phyloP scores from a whole-genome alignment of 2,329 filamentous ascomycete species.

The Cyphellophora europaea region DNA sequence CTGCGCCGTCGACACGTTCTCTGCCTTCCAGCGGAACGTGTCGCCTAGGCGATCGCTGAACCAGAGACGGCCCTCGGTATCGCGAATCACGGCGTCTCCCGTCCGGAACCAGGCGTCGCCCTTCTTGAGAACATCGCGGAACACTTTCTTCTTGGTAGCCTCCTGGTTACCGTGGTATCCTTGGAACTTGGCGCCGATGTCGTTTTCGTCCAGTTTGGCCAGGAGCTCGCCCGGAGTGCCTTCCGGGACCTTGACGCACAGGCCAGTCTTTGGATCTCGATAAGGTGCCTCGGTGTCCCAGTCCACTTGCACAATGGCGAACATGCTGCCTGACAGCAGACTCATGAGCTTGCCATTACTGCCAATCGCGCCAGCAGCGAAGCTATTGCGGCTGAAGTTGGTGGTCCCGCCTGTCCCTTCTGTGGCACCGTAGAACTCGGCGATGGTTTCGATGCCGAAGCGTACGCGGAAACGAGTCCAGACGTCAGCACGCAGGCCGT shows the following conservation, averaged over 20 bases:
- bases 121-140: conserved; percentile 54
- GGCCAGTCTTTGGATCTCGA: conserved; percentile 59
- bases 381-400: conserved; percentile 66
- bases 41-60: conserved; percentile 64
- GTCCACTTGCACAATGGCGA: conserved; percentile 61
- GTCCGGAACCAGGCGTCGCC: conserved; percentile 61
- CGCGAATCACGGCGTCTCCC: conserved; percentile 56
- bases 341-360: conserved; percentile 56
- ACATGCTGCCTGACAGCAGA: conserved; percentile 40
- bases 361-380: conserved; percentile 68
- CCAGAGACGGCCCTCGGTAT: conserved; percentile 56
- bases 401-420: conserved; percentile 62
- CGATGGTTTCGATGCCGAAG: conserved; percentile 64
- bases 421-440: conserved; percentile 74
- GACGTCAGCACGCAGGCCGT: conserved; percentile 75
- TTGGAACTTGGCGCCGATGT: conserved; percentile 49
- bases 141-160: conserved; percentile 58
- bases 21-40: conserved; percentile 66
- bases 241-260: conserved; percentile 50
- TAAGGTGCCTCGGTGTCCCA: conserved; percentile 57
- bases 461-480: conserved; percentile 77
- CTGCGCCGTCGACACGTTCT: conserved; percentile 59
- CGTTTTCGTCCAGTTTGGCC: conserved; percentile 40
- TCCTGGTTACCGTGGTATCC: conserved; percentile 62
- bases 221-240: conserved; percentile 68